Evolutionary conservation across 345 rosid genomes (phyloP).

Genomic region (Dipteronia sinensis): DNA sequence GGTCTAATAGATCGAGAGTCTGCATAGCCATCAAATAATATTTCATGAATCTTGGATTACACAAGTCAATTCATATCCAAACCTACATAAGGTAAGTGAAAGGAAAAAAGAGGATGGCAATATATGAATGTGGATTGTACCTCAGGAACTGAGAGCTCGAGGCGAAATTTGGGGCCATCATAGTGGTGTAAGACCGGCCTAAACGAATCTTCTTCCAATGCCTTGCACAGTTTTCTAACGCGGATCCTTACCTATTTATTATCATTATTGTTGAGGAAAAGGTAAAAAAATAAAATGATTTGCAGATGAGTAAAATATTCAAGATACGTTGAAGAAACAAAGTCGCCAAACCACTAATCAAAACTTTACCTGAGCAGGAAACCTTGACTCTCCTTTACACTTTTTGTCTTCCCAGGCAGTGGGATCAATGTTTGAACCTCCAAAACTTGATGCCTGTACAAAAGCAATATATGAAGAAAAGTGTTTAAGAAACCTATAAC

Average conservation of each 20-base stretch:
- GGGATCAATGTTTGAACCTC: slow-evolving; percentile 96
- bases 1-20: slow-evolving; percentile 88
- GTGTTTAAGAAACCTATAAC: background rate
- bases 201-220: slow-evolving; percentile 96
- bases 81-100: background rate
- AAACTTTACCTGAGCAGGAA: slow-evolving; percentile 87
- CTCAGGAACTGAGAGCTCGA: slow-evolving; percentile 99
- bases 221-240: slow-evolving; percentile 83
- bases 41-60: background rate
- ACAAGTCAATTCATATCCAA: background rate
- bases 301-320: background rate
- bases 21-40: slow-evolving; percentile 38
- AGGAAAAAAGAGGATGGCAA: background rate
- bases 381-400: slow-evolving; percentile 97
- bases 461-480: slow-evolving; percentile 16
- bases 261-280: background rate
- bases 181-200: slow-evolving; percentile 96
- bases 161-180: slow-evolving; percentile 98
- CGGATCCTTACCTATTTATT: slow-evolving; percentile 72
- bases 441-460: slow-evolving; percentile 85
- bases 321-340: background rate
- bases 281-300: background rate
- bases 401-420: slow-evolving; percentile 99
- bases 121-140: slow-evolving; percentile 34
- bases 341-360: background rate